Conservation (phyloP, 441 rosid species). For the Rhodomyrtus psidioides region DNA sequence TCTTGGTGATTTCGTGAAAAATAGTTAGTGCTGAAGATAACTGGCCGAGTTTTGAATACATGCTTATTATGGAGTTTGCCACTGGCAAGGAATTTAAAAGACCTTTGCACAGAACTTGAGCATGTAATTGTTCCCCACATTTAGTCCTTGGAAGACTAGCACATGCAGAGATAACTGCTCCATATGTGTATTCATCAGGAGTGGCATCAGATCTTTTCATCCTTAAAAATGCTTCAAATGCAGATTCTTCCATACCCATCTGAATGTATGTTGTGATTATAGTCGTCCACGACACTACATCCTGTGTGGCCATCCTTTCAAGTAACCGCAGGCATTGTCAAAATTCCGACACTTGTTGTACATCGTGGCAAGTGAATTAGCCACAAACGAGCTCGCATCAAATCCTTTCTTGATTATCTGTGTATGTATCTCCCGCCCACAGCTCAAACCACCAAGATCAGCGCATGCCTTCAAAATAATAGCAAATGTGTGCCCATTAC, state of each 20-base stretch:
- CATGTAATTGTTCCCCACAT: constrained; percentile 86
- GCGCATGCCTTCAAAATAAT: constrained; percentile 79
- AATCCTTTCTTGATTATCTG: constrained; percentile 48
- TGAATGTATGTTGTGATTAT: constrained; percentile 49
- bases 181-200: constrained; percentile 70
- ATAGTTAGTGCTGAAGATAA: constrained; percentile 41
- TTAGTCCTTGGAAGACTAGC: constrained; percentile 48
- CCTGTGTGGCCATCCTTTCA: constrained; percentile 44
- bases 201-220: constrained; percentile 45
- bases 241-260: constrained; percentile 48
- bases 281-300: constrained; percentile 84
- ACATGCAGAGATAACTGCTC: constrained; percentile 57
- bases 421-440: constrained; percentile 76
- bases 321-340: constrained; percentile 47
- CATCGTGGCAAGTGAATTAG: constrained; percentile 62
- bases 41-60: constrained; percentile 69
- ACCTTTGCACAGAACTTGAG: constrained; percentile 44
- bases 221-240: constrained; percentile 40
- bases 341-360: constrained; percentile 76
- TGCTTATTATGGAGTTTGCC: constrained; percentile 58
- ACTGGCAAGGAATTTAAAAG: constrained; percentile 42
- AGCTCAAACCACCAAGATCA: constrained; percentile 38
- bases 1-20: constrained; percentile 44
- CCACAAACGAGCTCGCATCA: constrained; percentile 45
- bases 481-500: constrained; percentile 57